Evolutionary conservation across 805 yeast genomes (phyloP), one percentile per base, ranked within the genome.

Genomic region (Sugiyamaella marilandica): DNA sequence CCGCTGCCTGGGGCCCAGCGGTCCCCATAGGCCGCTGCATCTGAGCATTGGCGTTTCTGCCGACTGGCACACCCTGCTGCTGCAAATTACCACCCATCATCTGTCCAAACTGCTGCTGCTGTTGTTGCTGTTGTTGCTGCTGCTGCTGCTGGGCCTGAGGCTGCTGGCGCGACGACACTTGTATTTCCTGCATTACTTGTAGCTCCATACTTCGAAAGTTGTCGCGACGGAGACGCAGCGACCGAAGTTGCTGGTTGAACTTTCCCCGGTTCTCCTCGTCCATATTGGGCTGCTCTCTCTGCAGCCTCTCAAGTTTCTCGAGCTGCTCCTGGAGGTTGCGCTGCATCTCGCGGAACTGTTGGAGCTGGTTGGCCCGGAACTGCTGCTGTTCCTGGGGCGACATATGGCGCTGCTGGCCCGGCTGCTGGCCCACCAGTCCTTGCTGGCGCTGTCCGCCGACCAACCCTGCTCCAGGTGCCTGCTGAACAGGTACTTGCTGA

Each of bases 321-420:
- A 56, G 35, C 41, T 57, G 62, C 19, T 39, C 54, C 43, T 54
- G 58, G 11, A 56, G 52, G 5, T 50, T 53, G 10, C 54, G 50
- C 48, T 55, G 62, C 13, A 35, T 48, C 13, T 48, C 45, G 16
- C 59, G 47, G 34, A 57, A 51, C 52, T 55, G 57, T 43, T 59
- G 59, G 9, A 58, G 47, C 48, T 58, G 62, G 16, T 21, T 54
- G n/a, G 50, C 34, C 19, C 59, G 39, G 35, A 33, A 52, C 41
- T 41, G 54, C 45, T 51, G 58, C 47, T 58, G 62, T 44, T 58
- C 59, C 46, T 59, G 60, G 11, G 62, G 59, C 26, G 53, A 50
- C 57, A 58, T 51, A 43, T 55, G 59, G 50, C 57, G 62, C 44
- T 55, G 64, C 34, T 50, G 58, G 11, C 47, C 58, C 53, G 55